A percentile compares a stretch with the other conserved stretches of the same genome.
These are phyloP conservation scores for Alternaria metachromatica DNA, from an alignment of 2,329 filamentous ascomycete genomes.

Conservation along the genomic window DNA sequence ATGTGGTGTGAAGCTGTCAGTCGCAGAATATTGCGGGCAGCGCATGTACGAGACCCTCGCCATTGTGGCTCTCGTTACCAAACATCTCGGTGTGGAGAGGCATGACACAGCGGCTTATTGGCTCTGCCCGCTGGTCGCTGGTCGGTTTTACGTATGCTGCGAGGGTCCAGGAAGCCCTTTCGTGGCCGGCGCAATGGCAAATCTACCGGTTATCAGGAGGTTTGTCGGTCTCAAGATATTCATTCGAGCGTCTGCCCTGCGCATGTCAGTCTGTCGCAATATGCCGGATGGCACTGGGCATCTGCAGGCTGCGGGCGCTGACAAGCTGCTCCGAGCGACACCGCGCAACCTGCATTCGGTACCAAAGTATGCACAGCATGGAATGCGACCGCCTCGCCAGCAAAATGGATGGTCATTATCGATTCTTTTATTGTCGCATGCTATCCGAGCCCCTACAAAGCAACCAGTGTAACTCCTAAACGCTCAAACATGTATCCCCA, in stretches of 20 bases:
- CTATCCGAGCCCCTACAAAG: neutral
- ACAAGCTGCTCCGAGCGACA: neutral
- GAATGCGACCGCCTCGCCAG: neutral
- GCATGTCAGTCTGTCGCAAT: neutral
- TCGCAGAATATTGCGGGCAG: neutral
- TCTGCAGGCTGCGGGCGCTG: neutral
- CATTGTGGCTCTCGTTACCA: neutral
- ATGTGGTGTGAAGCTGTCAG: neutral
- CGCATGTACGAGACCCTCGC: neutral
- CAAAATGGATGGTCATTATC: slow-evolving; percentile 1
- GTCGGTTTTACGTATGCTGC: too few species aligned
- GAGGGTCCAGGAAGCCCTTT: neutral
- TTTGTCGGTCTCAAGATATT: too few species aligned
- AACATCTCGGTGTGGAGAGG: neutral
- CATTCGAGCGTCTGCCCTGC: neutral
- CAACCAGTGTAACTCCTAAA: slow-evolving; percentile 13
- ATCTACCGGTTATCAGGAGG: neutral
- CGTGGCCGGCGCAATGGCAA: neutral
- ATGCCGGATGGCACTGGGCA: neutral
- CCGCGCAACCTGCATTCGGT: neutral
- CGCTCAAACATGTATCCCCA: slow-evolving; percentile 6
- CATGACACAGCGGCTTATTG: neutral
- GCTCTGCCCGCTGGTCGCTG: neutral
- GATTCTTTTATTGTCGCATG: slow-evolving; percentile 11
- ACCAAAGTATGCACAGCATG: neutral